Percentiles rank a stretch among this genome's conserved stretches.
These are phyloP conservation scores for Neurospora sp. DNA, from an alignment of 495 filamentous ascomycete genomes.

Conservation along the genomic window DNA sequence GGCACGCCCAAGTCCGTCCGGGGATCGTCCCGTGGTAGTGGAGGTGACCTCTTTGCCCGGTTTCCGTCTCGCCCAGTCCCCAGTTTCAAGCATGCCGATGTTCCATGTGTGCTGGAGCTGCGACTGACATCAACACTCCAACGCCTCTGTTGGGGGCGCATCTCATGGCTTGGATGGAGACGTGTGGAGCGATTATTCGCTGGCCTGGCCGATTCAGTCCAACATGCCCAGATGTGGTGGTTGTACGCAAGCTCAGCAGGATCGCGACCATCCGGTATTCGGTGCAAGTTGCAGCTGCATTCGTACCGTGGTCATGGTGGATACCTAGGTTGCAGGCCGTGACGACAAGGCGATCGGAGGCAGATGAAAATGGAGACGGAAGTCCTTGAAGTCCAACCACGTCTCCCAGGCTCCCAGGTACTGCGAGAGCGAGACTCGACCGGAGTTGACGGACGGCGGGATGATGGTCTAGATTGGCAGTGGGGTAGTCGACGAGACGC, in stretches of 20 bases:
- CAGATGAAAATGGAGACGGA: background rate
- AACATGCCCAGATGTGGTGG: background rate
- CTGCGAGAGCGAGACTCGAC: background rate
- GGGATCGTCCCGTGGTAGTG: background rate
- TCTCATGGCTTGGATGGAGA: conserved; percentile 3
- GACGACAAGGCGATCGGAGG: background rate
- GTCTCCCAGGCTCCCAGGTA: background rate
- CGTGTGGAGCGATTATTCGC: conserved; percentile 20
- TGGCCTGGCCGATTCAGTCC: background rate
- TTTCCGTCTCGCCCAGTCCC: background rate
- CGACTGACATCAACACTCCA: background rate
- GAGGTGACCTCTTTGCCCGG: background rate
- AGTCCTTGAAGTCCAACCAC: background rate
- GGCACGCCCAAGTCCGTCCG: background rate
- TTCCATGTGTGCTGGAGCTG: background rate
- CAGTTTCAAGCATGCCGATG: background rate
- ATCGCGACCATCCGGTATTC: background rate
- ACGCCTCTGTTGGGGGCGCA: background rate
- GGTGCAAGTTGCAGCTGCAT: background rate
- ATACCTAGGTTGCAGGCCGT: background rate
- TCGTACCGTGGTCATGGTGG: background rate
- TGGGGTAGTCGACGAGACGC: background rate
- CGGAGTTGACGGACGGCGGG: background rate
- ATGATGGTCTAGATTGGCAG: background rate
- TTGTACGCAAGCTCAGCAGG: background rate